Conservation (phyloP, 2,329 filamentous ascomycete genomes). For the Curvularia sp. region DNA sequence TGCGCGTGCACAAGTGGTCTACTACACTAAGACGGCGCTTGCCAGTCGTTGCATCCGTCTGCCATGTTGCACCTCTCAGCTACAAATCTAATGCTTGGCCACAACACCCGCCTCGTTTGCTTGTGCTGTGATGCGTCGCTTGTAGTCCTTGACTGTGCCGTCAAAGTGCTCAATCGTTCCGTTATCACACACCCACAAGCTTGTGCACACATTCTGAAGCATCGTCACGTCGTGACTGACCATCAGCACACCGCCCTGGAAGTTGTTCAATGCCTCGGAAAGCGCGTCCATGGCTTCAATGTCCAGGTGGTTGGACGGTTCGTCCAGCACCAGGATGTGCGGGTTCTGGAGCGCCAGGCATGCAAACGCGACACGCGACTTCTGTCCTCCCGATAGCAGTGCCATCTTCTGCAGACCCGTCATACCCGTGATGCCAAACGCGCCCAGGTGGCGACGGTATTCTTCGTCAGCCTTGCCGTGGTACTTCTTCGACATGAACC, state of each 20-base stretch:
- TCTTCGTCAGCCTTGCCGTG: conserved; percentile 94
- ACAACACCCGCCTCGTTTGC: conserved; percentile 89
- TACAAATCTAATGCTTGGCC: conserved; percentile 55
- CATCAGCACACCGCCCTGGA: conserved; percentile 96
- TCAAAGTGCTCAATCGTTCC: conserved; percentile 96
- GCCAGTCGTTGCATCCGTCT: conserved; percentile 1
- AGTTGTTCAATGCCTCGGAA: conserved; percentile 80
- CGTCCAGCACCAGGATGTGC: conserved; percentile 96
- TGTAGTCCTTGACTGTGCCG: conserved; percentile 94
- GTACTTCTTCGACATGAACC: conserved; percentile 94
- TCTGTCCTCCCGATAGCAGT: conserved; percentile 93
- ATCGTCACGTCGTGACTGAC: conserved; percentile 99
- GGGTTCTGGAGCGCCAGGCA: conserved; percentile 92
- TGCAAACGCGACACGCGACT: conserved; percentile 98
- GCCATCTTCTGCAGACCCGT: conserved; percentile 97
- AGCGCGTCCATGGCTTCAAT: conserved; percentile 99
- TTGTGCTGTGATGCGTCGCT: conserved; percentile 92
- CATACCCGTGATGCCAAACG: conserved; percentile 85
- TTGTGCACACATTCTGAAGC: conserved; percentile 93
- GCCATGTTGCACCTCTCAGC: neutral
- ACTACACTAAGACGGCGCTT: neutral
- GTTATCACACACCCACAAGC: conserved; percentile 94
- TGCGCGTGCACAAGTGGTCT: neutral
- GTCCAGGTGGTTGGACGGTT: conserved; percentile 98
- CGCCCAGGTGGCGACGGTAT: conserved; percentile 92